A percentile compares a stretch with the other conserved stretches of the same genome.
phyloP scores from a whole-genome alignment of 2,329 filamentous ascomycete species.

The Orbilia javanica region DNA sequence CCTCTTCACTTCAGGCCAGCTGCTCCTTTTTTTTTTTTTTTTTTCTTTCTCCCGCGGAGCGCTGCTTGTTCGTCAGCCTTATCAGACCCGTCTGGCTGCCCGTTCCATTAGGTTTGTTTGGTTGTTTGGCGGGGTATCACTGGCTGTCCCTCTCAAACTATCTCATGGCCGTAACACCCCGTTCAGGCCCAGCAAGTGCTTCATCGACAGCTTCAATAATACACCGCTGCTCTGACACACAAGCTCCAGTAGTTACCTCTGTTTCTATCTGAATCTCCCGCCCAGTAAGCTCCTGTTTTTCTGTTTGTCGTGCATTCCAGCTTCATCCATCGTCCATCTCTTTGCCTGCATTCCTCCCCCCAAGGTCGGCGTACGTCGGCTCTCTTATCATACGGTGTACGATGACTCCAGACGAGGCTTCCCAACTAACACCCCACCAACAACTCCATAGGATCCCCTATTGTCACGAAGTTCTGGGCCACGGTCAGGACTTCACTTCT shows the following conservation, averaged over 20 bases:
- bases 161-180: constrained; percentile 23
- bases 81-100: constrained; percentile 17
- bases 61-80: constrained; percentile 31
- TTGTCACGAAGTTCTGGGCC: constrained; percentile 35
- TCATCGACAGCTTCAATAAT: not conserved
- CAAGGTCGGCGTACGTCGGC: not conserved
- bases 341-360: not conserved
- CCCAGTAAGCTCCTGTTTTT: constrained; percentile 53
- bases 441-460: constrained; percentile 52
- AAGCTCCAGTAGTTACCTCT: not conserved
- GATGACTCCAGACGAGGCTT: constrained; percentile 55
- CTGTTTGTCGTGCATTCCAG: constrained; percentile 15
- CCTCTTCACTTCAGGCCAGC: not conserved
- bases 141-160: constrained; percentile 37
- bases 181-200: constrained; percentile 12
- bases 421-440: constrained; percentile 43
- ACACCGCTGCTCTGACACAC: too few species aligned
- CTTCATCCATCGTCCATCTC: constrained; percentile 4
- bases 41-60: not conserved
- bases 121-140: constrained; percentile 30
- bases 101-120: not conserved
- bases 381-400: not conserved
- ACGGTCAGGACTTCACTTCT: constrained; percentile 30
- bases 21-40: too few species aligned
- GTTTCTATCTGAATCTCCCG: not conserved